phyloP scores from a whole-genome alignment of 1,284 basidiomycete genomes.

The Heliocybe sulcata region DNA sequence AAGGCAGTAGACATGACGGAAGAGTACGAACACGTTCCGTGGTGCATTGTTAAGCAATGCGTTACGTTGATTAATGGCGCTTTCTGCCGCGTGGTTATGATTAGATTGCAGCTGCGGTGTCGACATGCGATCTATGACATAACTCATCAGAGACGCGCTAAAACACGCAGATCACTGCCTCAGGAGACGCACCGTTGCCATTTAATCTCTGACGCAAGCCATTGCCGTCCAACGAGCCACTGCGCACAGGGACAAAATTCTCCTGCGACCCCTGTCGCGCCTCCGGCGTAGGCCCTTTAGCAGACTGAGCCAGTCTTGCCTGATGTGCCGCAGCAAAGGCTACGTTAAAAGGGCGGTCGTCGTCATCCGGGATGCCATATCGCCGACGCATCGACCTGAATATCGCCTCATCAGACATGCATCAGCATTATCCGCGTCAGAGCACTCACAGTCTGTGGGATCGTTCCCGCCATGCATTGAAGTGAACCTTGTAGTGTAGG shows the following conservation, averaged over 20 bases:
- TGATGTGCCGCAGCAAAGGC: slow-evolving; percentile 66
- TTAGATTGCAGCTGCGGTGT: not conserved
- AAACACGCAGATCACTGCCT: not conserved
- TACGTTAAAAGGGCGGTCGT: slow-evolving; percentile 74
- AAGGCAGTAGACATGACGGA: not conserved
- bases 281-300: not conserved
- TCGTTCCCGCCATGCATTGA: slow-evolving; percentile 44
- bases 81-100: not conserved
- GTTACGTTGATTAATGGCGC: not conserved
- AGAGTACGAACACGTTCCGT: not conserved
- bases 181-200: not conserved
- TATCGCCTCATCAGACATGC: slow-evolving; percentile 8
- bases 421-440: not conserved
- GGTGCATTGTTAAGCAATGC: not conserved
- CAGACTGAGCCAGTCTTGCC: slow-evolving; percentile 33
- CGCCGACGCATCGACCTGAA: slow-evolving; percentile 53
- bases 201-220: slow-evolving; percentile 5
- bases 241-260: slow-evolving; percentile 2
- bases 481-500: not conserved
- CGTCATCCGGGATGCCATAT: slow-evolving; percentile 75
- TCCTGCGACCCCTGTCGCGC: slow-evolving; percentile 3
- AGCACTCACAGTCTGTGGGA: slow-evolving; percentile 49
- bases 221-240: not conserved
- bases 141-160: not conserved
- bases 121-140: not conserved